Evolutionary conservation across 306 rosid genomes (phyloP).

Genomic region (Rosa persica): DNA sequence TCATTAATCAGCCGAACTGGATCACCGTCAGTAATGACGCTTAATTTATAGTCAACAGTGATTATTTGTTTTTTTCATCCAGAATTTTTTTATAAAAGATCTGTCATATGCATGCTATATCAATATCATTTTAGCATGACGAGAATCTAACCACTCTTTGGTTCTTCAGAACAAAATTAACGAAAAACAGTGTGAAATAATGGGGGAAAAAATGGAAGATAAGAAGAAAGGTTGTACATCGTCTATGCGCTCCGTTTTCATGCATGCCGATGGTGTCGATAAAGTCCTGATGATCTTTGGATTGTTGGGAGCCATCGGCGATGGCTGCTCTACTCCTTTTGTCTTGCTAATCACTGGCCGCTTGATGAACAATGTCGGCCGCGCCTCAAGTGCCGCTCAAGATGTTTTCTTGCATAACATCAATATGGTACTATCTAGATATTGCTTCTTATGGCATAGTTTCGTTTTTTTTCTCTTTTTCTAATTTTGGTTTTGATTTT

Average conservation of each 20-base stretch:
- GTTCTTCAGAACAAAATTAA: background rate
- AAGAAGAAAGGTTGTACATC: constrained; percentile 33
- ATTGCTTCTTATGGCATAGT: background rate
- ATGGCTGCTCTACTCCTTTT: constrained; percentile 59
- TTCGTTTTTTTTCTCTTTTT: background rate
- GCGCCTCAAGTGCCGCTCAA: background rate
- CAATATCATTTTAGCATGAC: background rate
- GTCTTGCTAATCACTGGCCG: constrained; percentile 39
- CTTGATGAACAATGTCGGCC: constrained; percentile 52
- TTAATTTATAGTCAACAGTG: background rate
- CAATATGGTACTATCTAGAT: constrained; percentile 32
- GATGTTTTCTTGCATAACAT: constrained; percentile 25
- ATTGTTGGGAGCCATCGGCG: constrained; percentile 60
- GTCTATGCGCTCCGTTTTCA: constrained; percentile 55
- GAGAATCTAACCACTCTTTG: background rate
- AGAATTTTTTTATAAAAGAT: background rate
- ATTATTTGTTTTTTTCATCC: background rate
- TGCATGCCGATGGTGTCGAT: constrained; percentile 67
- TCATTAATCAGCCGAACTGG: background rate
- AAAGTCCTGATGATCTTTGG: constrained; percentile 57
- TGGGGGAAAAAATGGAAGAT: background rate
- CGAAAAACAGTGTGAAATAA: constrained; percentile 8
- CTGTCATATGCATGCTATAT: background rate
- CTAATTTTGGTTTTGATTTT: constrained; percentile 16
- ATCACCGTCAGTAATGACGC: constrained; percentile 11